Conservation (phyloP, 2,329 filamentous ascomycete species). For the Penicillium nordicum region DNA sequence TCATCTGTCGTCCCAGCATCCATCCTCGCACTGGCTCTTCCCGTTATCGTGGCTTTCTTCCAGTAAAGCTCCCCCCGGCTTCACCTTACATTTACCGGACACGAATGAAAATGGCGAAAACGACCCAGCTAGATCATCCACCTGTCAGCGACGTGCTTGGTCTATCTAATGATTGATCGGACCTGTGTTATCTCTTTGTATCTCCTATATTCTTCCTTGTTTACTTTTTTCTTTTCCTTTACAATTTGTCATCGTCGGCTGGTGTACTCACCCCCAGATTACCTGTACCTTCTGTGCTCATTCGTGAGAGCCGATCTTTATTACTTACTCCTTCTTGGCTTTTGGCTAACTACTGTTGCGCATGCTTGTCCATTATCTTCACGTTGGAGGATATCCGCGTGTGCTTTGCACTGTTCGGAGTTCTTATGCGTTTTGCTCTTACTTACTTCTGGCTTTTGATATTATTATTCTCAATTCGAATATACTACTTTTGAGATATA, state of each 20-base stretch:
- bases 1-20: constrained; percentile 16
- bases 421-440: not conserved
- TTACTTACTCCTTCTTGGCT: not conserved
- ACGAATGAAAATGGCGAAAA: constrained; percentile 1
- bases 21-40: constrained; percentile 16
- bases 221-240: not conserved
- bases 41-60: constrained; percentile 19
- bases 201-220: constrained; percentile 3
- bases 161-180: constrained; percentile 7
- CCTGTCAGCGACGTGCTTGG: not conserved
- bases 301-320: not conserved
- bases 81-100: not conserved
- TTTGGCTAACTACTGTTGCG: not conserved
- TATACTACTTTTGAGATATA: not conserved
- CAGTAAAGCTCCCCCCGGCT: constrained; percentile 4
- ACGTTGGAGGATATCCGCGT: not conserved
- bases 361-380: not conserved
- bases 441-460: not conserved
- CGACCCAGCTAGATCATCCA: not conserved
- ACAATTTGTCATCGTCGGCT: not conserved
- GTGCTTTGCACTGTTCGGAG: constrained; percentile 1
- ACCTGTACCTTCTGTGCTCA: constrained; percentile 3
- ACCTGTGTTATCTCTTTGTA: not conserved
- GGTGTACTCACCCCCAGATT: constrained; percentile 6
- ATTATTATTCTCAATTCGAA: not conserved